Base-by-base conservation (phyloP, 352 stramenopile genomes). In the Plasmopara viticola region DNA sequence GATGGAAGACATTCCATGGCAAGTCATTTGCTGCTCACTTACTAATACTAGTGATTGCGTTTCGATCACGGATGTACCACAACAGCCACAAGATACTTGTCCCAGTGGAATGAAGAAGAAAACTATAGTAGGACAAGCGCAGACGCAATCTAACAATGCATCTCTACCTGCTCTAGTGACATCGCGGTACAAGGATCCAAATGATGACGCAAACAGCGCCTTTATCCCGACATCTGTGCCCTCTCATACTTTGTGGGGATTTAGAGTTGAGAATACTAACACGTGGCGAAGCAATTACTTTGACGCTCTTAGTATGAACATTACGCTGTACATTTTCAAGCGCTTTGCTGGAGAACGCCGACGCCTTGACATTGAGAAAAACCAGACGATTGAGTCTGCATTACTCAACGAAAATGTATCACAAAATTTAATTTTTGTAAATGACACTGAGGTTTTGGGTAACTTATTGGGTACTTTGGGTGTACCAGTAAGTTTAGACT, bases 251-350 rank as follows among this genome's bases (percentile, higher is more conserved):
- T 55, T 66, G 0, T 93, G 83, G 83, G 83, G 83, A 6, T 89
- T 85, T 39, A 78, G 84, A 64, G 79, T 93, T 1, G 79, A 83
- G 33, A 93, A 89, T 31, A 66, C 97, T 33, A 95, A 97, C 68
- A 90, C 84, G 8, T 99, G 95, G 95, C 78, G 81, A 18, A 74
- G 74, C n/a, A 98, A 96, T 34, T 98, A 98, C 64, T 93, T 91
- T 60, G 95, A 98, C 46, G 90, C 89, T 2, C 66, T 93, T 1
- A 88, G 76, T 33, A 90, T 78, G 0, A 98, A 98, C 68, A 97
- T 98, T 42, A 96, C 90, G 6, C 57, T 68, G 25, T 86, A 79
- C 35, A 63, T 87, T 37, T 93, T 93, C 51, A 71, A 87, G 31
- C 68, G 73, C 5, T 93, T 83, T 56, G 76, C 78, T 10, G 73